A percentile compares a stretch with the other conserved stretches of the same genome.
Evolutionary conservation across 2,329 filamentous ascomycete species (phyloP).

Genomic region (Diaporthe destruens): DNA sequence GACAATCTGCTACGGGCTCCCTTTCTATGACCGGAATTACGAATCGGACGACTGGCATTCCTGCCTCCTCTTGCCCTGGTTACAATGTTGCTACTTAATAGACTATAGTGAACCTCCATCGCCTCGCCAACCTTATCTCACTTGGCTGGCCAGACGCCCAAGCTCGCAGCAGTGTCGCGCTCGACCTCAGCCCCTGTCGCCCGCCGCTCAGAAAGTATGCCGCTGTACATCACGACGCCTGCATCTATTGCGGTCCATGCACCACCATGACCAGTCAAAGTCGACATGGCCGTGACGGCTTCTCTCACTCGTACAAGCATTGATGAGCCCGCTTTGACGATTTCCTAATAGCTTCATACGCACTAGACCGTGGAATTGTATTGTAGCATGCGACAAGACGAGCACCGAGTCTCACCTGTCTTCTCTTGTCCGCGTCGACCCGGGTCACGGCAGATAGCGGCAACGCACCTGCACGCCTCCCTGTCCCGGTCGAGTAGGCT

Average conservation of each 20-base stretch:
- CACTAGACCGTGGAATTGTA: background rate
- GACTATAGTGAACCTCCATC: background rate
- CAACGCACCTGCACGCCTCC: background rate
- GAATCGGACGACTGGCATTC: conserved; percentile 33
- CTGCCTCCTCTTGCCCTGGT: background rate
- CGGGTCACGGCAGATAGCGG: conserved; percentile 29
- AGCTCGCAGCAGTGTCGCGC: conserved; percentile 4
- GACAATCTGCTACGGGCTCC: too few species aligned
- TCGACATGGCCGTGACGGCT: background rate
- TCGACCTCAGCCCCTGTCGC: background rate
- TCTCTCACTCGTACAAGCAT: conserved; percentile 5
- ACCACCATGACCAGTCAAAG: background rate
- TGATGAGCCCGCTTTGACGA: background rate
- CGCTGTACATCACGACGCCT: conserved; percentile 8
- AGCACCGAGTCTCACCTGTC: conserved; percentile 11
- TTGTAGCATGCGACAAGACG: conserved; percentile 17
- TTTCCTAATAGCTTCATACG: background rate
- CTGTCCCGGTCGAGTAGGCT: background rate
- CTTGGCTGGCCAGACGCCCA: conserved; percentile 27
- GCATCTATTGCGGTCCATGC: background rate
- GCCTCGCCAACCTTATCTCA: conserved; percentile 29
- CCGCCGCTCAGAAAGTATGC: background rate
- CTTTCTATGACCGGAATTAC: conserved; percentile 15
- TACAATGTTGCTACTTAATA: background rate
- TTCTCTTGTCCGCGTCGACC: conserved; percentile 25